phyloP scores from a whole-genome alignment of 208 protist genomes.

The Leishmania braziliensis region DNA sequence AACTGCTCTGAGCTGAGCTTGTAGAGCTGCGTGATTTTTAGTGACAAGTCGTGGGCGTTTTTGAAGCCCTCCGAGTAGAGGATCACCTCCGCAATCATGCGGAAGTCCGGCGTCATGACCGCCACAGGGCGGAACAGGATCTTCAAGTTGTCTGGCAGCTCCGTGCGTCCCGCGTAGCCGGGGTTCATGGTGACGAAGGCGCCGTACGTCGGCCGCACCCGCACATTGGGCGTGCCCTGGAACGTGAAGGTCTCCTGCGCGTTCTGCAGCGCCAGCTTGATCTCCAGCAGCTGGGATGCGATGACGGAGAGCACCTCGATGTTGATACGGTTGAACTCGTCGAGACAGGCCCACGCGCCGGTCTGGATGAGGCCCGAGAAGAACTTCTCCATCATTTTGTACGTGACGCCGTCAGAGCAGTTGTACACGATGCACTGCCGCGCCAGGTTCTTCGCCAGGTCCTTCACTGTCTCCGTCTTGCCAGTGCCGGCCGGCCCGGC shows the following conservation, averaged over 20 bases:
- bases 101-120: constrained; percentile 98
- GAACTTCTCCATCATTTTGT: constrained; percentile 99
- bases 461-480: constrained; percentile 98
- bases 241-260: constrained; percentile 91
- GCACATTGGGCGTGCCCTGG: constrained; percentile 94
- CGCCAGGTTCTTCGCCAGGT: constrained; percentile 96
- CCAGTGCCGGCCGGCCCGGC: constrained; percentile 96
- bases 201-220: constrained; percentile 94
- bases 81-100: constrained; percentile 98
- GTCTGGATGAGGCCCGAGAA: constrained; percentile 97
- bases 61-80: constrained; percentile 98
- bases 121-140: constrained; percentile 98
- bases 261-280: constrained; percentile 95
- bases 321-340: constrained; percentile 99
- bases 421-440: constrained; percentile 98
- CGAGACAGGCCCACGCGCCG: constrained; percentile 98
- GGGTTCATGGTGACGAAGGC: constrained; percentile 99
- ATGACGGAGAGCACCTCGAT: constrained; percentile 99
- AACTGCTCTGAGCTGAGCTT: constrained; percentile 98
- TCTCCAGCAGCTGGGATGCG: constrained; percentile 96
- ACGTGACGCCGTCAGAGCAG: constrained; percentile 97
- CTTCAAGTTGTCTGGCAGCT: constrained; percentile 99
- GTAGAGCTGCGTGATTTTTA: constrained; percentile 99
- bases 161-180: constrained; percentile 98
- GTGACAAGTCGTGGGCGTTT: constrained; percentile 93